Percentiles rank a stretch among this genome's conserved stretches.
These are phyloP conservation scores for Dactylis glomerata DNA, from an alignment of 176 grass and related monocot genomes.

Conservation along the genomic window DNA sequence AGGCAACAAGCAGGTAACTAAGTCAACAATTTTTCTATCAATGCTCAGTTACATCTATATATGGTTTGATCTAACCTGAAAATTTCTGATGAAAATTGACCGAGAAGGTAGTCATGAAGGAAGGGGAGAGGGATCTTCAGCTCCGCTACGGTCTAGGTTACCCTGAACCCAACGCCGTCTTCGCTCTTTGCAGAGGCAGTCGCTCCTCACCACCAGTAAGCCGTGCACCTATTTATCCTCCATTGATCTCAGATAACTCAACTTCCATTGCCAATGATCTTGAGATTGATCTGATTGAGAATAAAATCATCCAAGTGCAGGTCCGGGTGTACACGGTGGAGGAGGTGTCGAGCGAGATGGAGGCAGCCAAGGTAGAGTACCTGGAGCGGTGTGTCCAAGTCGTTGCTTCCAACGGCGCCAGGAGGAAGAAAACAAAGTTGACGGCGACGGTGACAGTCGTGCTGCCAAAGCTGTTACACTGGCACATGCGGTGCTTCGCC, in stretches of 20 bases:
- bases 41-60: no score
- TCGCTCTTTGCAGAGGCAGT: slow-evolving; percentile 91
- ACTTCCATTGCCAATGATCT: no score
- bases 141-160: slow-evolving; percentile 68
- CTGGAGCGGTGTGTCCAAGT: slow-evolving; percentile 59
- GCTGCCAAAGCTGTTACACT: slow-evolving; percentile 75
- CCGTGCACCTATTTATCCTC: background rate
- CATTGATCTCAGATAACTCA: background rate
- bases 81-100: background rate
- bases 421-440: slow-evolving; percentile 42
- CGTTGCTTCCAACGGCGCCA: background rate
- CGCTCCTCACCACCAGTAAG: slow-evolving; percentile 82
- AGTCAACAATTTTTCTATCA: background rate
- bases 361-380: slow-evolving; percentile 77
- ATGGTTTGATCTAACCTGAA: background rate
- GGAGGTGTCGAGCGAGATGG: slow-evolving; percentile 75
- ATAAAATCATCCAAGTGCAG: slow-evolving; percentile 49
- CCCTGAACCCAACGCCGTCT: slow-evolving; percentile 90
- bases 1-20: slow-evolving; percentile 39
- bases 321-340: slow-evolving; percentile 79
- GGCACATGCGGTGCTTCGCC: slow-evolving; percentile 92
- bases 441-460: background rate
- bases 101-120: slow-evolving; percentile 52
- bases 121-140: slow-evolving; percentile 43
- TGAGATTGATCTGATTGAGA: background rate